A percentile compares a stretch with the other conserved stretches of the same genome.
Evolutionary conservation across 83 land plant genomes (phyloP).

Genomic region (Thuja plicata): DNA sequence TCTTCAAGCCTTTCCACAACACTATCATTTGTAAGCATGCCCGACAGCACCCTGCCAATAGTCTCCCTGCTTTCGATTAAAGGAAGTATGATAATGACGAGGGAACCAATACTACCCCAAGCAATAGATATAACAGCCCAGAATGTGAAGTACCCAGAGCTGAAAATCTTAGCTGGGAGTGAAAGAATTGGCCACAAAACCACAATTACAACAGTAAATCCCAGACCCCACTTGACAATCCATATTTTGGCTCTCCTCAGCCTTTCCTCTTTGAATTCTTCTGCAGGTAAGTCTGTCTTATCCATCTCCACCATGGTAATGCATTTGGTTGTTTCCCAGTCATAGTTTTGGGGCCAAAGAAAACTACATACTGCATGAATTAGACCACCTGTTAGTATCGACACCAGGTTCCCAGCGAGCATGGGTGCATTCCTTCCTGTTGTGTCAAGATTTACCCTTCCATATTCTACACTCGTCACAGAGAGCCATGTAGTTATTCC

Average conservation of each 20-base stretch:
- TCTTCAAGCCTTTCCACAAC: slow-evolving; percentile 61
- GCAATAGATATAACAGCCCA: slow-evolving; percentile 91
- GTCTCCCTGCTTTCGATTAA: slow-evolving; percentile 84
- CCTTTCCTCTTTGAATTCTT: slow-evolving; percentile 72
- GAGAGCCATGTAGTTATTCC: slow-evolving; percentile 83
- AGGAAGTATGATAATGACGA: slow-evolving; percentile 79
- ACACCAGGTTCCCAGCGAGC: slow-evolving; percentile 92
- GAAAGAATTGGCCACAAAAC: slow-evolving; percentile 82
- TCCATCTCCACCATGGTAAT: slow-evolving; percentile 81
- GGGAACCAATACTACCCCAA: slow-evolving; percentile 91
- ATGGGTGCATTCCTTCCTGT: slow-evolving; percentile 96
- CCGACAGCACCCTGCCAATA: slow-evolving; percentile 47
- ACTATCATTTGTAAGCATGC: slow-evolving; percentile 77
- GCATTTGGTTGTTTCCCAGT: slow-evolving; percentile 78
- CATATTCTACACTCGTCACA: slow-evolving; percentile 72
- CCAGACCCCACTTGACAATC: slow-evolving; percentile 95
- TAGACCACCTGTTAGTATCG: slow-evolving; percentile 78
- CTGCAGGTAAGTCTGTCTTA: slow-evolving; percentile 53
- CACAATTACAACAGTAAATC: slow-evolving; percentile 76
- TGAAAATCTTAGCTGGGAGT: slow-evolving; percentile 84
- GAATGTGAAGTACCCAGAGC: slow-evolving; percentile 82
- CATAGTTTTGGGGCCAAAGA: slow-evolving; percentile 82
- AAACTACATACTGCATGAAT: slow-evolving; percentile 71
- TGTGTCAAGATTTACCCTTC: slow-evolving; percentile 81
- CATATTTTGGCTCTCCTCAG: slow-evolving; percentile 66